phyloP scores from a whole-genome alignment of 768 basidiomycete genomes.

The Phanerochaete carnosa region DNA sequence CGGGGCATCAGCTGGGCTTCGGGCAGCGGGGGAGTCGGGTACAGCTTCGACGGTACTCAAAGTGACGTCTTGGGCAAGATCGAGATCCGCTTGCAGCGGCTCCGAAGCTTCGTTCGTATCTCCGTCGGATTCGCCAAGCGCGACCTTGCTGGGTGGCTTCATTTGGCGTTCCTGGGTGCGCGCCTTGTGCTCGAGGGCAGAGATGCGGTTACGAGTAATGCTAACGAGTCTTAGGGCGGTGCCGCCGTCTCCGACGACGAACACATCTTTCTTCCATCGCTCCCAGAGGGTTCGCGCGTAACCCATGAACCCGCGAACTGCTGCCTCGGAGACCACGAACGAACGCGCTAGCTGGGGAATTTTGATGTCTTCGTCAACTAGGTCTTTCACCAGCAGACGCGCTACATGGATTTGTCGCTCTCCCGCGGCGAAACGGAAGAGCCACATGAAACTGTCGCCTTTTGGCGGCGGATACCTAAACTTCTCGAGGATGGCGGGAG shows the following conservation, averaged over 20 bases:
- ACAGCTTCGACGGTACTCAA: background rate
- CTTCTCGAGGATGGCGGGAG: constrained; percentile 24
- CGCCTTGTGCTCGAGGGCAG: background rate
- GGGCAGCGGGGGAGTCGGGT: background rate
- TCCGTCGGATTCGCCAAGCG: background rate
- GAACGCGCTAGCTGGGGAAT: constrained; percentile 46
- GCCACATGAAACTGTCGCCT: constrained; percentile 43
- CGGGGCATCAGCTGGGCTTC: background rate
- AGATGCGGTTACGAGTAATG: constrained; percentile 33
- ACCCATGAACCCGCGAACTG: constrained; percentile 43
- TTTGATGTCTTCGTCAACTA: constrained; percentile 36
- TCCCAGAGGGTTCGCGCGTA: constrained; percentile 57
- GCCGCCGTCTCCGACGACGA: constrained; percentile 42
- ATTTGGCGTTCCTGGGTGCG: background rate
- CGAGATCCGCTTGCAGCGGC: background rate
- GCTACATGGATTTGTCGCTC: constrained; percentile 41
- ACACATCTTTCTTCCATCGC: constrained; percentile 32
- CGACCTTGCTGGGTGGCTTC: background rate
- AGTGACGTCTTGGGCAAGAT: background rate
- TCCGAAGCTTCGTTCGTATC: background rate
- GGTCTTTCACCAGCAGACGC: constrained; percentile 47
- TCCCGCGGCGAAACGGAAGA: constrained; percentile 44
- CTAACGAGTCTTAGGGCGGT: constrained; percentile 50
- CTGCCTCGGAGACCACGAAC: constrained; percentile 44
- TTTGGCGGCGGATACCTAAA: constrained; percentile 50